A percentile compares a stretch with the other conserved stretches of the same genome.
phyloP scores from a whole-genome alignment of 1,284 basidiomycete genomes.

The Trichosporon sp. region DNA sequence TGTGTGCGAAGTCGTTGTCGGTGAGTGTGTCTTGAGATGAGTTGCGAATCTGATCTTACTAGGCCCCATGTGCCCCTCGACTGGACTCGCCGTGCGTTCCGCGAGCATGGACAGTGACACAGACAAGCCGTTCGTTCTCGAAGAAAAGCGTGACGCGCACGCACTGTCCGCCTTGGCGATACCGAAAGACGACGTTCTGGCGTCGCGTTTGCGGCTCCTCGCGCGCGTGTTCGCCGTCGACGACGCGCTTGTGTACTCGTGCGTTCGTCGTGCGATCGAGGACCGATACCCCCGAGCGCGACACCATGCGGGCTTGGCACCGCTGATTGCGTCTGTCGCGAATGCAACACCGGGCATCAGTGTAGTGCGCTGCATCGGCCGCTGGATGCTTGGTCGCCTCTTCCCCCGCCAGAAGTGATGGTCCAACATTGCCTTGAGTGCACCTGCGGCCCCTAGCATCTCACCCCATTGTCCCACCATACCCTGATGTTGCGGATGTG shows the following conservation, averaged over 20 bases:
- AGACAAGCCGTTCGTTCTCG: constrained; percentile 20
- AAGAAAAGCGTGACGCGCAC: neutral
- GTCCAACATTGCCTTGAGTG: too few relatives aligned
- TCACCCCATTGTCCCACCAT: too few relatives aligned
- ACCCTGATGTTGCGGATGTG: neutral
- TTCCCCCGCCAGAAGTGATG: constrained; percentile 30
- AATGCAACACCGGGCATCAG: constrained; percentile 39
- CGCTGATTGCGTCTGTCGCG: constrained; percentile 38
- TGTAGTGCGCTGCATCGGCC: constrained; percentile 38
- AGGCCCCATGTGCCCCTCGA: constrained; percentile 38
- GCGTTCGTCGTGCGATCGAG: constrained; percentile 49
- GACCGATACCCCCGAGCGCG: constrained; percentile 45
- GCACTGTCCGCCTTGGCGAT: neutral
- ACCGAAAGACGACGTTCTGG: constrained; percentile 23
- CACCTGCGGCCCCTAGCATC: too few relatives aligned
- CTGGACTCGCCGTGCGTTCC: constrained; percentile 27
- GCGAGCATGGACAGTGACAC: constrained; percentile 39
- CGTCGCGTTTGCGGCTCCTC: constrained; percentile 39
- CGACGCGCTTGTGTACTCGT: constrained; percentile 50
- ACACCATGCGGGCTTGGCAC: constrained; percentile 47
- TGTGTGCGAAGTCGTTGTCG: constrained; percentile 50
- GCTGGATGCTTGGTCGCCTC: constrained; percentile 43
- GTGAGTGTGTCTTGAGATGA: constrained; percentile 34
- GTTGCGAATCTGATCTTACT: constrained; percentile 13
- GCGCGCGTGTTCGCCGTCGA: constrained; percentile 50